Base-by-base conservation (phyloP, 139 green algal genomes). In the Ettlia oleoabundans region DNA sequence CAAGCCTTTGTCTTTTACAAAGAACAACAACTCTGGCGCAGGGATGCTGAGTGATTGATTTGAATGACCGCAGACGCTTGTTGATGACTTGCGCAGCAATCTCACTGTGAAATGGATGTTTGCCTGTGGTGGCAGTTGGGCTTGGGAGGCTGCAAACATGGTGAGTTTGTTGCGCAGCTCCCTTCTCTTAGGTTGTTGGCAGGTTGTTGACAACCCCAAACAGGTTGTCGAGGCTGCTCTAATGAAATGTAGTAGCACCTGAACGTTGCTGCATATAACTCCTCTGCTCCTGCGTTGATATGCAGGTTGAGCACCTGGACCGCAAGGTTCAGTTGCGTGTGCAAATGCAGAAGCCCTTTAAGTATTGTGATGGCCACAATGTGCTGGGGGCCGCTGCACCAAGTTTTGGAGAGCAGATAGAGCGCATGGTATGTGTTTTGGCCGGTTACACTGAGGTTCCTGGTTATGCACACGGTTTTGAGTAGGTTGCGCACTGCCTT, bases 131-230 rank as follows among this genome's bases (percentile, higher is more conserved):
- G 71, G 71, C 19, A 58, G 33, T 19, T 78, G 71, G 71, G 71
- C 71, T 24, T 78, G 71, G 71, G 71, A 78, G 28, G 71, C 71
- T 22, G 71, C 71, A 24, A 78, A 78, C n/a, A 40, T 78, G 52
- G 52, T n/a, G 21, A 65, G 55, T 5, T 32, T 9, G 15, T 58
- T 10, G 13, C 10, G 47, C 15, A 24, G 47, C 47, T 58, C 47
- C 15, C 47, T 24, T 58, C 47, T 15, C 47, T 15, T 58, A 15
- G 47, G 47, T 24, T 15, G 15, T 58, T 15, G 47, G 13, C 15
- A 24, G 47, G 47, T 15, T 10, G 10, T 24, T 58, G 13, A 58
- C 47, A 58, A n/a, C n/a, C n/a, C n/a, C n/a, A n/a, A n/a, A n/a
- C n/a, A n/a, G n/a, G n/a, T n/a, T n/a, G n/a, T n/a, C n/a, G n/a